Evolutionary conservation across 192 early-diverging fungal genomes (phyloP).

Genomic region (Mortierella antarctica): DNA sequence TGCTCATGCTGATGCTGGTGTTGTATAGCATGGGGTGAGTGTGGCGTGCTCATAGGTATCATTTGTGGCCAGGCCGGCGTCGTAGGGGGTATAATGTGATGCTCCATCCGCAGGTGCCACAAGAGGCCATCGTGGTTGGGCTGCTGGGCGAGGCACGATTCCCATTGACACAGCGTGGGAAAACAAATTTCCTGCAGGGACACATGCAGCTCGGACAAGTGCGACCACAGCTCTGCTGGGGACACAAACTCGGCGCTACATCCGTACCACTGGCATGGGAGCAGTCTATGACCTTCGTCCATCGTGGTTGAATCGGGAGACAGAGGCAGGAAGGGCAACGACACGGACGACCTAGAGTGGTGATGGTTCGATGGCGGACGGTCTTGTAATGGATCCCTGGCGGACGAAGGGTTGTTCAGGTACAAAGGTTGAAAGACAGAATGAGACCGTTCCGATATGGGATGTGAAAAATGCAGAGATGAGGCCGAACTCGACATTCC

Average conservation of each 20-base stretch:
- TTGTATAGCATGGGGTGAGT: neutral
- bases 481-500: too few relatives aligned
- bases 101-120: slow-evolving; percentile 66
- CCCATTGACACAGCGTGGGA: slow-evolving; percentile 64
- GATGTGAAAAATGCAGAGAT: too few relatives aligned
- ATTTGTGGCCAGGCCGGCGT: neutral
- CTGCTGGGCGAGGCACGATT: slow-evolving; percentile 58
- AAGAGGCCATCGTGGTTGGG: slow-evolving; percentile 61
- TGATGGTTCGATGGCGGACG: too few relatives aligned
- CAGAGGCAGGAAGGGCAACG: neutral
- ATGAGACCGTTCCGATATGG: too few relatives aligned
- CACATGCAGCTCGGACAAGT: slow-evolving; percentile 54
- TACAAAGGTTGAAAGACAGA: too few relatives aligned
- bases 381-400: too few relatives aligned
- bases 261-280: slow-evolving; percentile 53
- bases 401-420: too few relatives aligned
- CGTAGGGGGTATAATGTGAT: slow-evolving; percentile 27
- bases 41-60: neutral
- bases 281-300: neutral
- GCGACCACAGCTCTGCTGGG: slow-evolving; percentile 52
- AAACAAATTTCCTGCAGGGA: slow-evolving; percentile 10
- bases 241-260: slow-evolving; percentile 50
- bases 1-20: slow-evolving; percentile 3
- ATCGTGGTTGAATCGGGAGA: neutral
- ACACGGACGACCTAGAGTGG: too few relatives aligned